These are phyloP conservation scores for Malassezia arunalokei DNA, from an alignment of 1,284 basidiomycete genomes.

Conservation along the genomic window DNA sequence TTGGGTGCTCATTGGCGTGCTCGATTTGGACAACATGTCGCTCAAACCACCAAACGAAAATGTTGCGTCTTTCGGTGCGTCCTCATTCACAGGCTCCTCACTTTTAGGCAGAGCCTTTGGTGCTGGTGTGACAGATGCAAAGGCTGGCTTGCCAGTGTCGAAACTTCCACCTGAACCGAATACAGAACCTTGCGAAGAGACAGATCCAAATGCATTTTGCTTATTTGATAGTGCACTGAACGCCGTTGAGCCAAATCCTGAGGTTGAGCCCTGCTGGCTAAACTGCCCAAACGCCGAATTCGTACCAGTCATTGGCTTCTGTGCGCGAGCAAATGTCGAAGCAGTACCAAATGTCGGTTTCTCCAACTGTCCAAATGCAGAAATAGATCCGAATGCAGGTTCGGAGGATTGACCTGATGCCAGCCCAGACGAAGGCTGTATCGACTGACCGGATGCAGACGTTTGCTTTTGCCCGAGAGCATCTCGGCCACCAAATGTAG, in stretches of 20 bases:
- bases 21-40: constrained; percentile 6
- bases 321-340: not conserved
- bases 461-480: no score
- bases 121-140: not conserved
- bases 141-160: not conserved
- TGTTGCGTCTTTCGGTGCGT: not conserved
- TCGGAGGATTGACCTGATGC: not conserved
- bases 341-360: not conserved
- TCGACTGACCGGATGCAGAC: not conserved
- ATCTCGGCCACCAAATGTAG: constrained; percentile 41
- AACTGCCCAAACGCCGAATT: constrained; percentile 19
- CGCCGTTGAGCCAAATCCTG: not conserved
- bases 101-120: not conserved
- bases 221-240: constrained; percentile 14
- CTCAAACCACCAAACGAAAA: constrained; percentile 25
- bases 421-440: constrained; percentile 45
- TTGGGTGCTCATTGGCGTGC: not conserved
- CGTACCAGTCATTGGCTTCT: not conserved
- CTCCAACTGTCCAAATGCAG: not conserved
- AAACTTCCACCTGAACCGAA: constrained; percentile 16
- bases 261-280: constrained; percentile 12
- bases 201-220: constrained; percentile 3
- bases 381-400: not conserved
- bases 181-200: not conserved
- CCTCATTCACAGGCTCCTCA: not conserved